A percentile compares a stretch with the other conserved stretches of the same genome.
Evolutionary conservation across 495 filamentous ascomycete genomes (phyloP).

Genomic region (Neurospora terricola): DNA sequence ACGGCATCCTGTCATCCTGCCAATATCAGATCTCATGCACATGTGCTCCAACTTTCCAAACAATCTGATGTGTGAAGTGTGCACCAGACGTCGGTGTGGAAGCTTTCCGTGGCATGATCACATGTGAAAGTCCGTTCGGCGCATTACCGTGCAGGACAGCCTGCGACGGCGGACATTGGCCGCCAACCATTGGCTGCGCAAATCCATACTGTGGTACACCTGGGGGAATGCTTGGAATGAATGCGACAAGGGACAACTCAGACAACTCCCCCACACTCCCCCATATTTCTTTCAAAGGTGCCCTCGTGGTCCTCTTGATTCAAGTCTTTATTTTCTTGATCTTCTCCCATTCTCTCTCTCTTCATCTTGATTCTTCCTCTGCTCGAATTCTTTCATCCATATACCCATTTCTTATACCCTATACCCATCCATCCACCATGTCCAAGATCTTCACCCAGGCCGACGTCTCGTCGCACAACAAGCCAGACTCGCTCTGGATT

Average conservation of each 20-base stretch:
- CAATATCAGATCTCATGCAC: not conserved
- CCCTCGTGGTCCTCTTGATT: not conserved
- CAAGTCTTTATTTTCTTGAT: not conserved
- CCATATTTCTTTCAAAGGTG: not conserved
- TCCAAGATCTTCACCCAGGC: constrained; percentile 72
- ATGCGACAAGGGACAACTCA: not conserved
- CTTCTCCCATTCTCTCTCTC: not conserved
- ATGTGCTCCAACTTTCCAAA: not conserved
- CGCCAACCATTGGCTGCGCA: not conserved
- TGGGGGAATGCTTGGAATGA: not conserved
- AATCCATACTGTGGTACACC: not conserved
- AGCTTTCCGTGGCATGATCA: not conserved
- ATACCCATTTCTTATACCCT: not conserved
- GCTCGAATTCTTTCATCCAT: not conserved
- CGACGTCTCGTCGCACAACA: constrained; percentile 88
- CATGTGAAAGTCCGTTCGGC: not conserved
- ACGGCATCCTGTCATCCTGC: not conserved
- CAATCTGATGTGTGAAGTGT: not conserved
- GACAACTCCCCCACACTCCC: not conserved
- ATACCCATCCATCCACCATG: constrained; percentile 46
- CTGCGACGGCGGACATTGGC: not conserved
- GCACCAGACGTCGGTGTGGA: not conserved
- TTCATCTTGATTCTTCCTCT: not conserved
- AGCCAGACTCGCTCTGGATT: constrained; percentile 75
- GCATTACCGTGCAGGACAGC: not conserved